Evolutionary conservation across 495 filamentous ascomycete species (phyloP).

Genomic region (Halenospora varia): DNA sequence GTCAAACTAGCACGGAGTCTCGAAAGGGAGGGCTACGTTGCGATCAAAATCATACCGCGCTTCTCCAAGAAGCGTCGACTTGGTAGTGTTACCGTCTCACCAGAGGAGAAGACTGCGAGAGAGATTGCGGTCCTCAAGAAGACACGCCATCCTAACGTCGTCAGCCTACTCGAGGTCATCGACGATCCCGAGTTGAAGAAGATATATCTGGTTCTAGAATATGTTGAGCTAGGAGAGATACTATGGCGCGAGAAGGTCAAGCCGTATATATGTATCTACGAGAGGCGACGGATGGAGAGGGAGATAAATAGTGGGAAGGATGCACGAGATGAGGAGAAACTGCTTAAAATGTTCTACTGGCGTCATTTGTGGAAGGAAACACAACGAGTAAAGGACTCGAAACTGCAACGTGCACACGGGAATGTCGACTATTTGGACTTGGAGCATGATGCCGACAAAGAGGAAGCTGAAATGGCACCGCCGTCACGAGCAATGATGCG

Average conservation of each 20-base stretch:
- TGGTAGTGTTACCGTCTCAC: conserved; percentile 59
- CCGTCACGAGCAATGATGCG: conserved; percentile 32
- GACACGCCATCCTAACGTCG: conserved; percentile 91
- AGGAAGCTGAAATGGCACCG: conserved; percentile 37
- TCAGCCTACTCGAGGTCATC: conserved; percentile 92
- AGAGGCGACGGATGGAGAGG: conserved; percentile 72
- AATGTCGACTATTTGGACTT: conserved; percentile 73
- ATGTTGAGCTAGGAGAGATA: conserved; percentile 89
- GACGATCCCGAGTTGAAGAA: conserved; percentile 94
- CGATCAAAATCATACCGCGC: conserved; percentile 98
- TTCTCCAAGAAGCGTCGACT: conserved; percentile 87
- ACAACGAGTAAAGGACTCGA: conserved; percentile 41
- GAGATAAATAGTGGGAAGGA: conserved; percentile 59
- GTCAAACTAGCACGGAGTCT: conserved; percentile 88
- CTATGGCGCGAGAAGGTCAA: conserved; percentile 84
- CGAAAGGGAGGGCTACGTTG: conserved; percentile 73
- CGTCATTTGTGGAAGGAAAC: conserved; percentile 53
- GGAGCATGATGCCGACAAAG: conserved; percentile 70
- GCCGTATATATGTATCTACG: conserved; percentile 73
- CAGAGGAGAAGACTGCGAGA: conserved; percentile 90
- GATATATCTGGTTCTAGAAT: conserved; percentile 96
- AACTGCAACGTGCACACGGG: conserved; percentile 37
- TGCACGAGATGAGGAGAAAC: conserved; percentile 60
- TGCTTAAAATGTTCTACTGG: conserved; percentile 50
- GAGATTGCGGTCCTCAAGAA: conserved; percentile 99